Base-by-base conservation (phyloP, 345 rosid species). In the Iberis pinnata region DNA sequence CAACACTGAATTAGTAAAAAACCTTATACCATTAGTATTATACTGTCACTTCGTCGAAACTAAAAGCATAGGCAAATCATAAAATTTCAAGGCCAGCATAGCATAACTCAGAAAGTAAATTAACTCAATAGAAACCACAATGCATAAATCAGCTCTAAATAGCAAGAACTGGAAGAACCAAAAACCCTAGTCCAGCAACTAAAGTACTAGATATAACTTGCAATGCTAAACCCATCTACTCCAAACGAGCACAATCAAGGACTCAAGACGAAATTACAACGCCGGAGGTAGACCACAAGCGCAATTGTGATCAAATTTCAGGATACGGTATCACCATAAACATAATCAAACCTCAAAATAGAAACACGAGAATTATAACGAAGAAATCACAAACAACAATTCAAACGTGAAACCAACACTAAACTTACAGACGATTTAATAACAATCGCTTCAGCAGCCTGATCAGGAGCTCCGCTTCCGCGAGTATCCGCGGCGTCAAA, bases 341-440 rank as follows among this genome's bases (percentile, higher is more conserved):
- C 6, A 22, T 6, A 22, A 22, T 22, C 25, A 22, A 26, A 12
- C 47, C 53, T 24, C 55, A 2, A 49, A 37, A 26, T 29, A 29
- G 32, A 65, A 25, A 46, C 47, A 26, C 38, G 46, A 37, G 64
- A 53, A 56, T 24, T 7, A 16, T 51, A 50, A 12, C 17, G 11
- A 44, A 27, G 4, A 32, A 32, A 32, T 3, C 37, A 5, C n/a
- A 5, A n/a, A n/a, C 10, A 29, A 32, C 3, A 32, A 32, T 32
- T 12, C 37, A 12, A 25, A 49, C 8, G 31, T 5, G n/a, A 44
- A 60, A 18, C 8, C 7, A 19, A 36, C 8, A 35, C 25, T 13
- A 33, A 13, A 73, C 95, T 69, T 39, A 88, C 96, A 13, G 86
- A 73, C 47, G 93, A 67, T 70, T 78, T 83, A 33, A 81, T 71